A percentile compares a stretch with the other conserved stretches of the same genome.
Conservation (phyloP, 345 rosid genomes). For the Rhodamnia argentea region DNA sequence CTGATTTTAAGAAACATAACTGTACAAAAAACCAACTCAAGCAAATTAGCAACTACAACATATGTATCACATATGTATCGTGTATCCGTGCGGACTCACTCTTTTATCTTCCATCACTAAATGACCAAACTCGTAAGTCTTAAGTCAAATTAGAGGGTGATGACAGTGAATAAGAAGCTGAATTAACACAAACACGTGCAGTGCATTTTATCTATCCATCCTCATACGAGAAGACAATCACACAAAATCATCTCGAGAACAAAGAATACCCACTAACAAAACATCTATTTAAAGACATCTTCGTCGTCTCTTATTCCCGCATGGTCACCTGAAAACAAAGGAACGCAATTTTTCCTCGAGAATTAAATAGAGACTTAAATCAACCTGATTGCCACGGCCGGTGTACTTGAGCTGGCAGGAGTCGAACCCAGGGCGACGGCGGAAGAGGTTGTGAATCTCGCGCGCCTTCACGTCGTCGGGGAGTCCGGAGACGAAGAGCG, state of each 20-base stretch:
- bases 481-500: slow-evolving; percentile 76
- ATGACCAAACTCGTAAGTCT: not conserved
- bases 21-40: not conserved
- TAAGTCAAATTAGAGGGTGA: not conserved
- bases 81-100: not conserved
- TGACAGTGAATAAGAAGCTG: not conserved
- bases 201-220: not conserved
- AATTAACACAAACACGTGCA: not conserved
- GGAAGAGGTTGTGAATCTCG: slow-evolving; percentile 87
- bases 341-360: not conserved
- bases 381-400: slow-evolving; percentile 85
- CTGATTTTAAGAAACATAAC: not conserved
- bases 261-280: not conserved
- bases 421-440: slow-evolving; percentile 66
- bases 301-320: not conserved
- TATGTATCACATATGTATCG: not conserved
- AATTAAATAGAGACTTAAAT: not conserved
- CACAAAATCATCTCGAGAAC: not conserved
- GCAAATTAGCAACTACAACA: not conserved
- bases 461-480: slow-evolving; percentile 88
- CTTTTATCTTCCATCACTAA: not conserved
- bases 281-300: not conserved
- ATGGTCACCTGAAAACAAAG: not conserved
- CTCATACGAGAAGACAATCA: not conserved
- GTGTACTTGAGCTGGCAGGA: slow-evolving; percentile 88